phyloP scores from a whole-genome alignment of 78 protist genomes.

The Anaeramoeba flamelloides region DNA sequence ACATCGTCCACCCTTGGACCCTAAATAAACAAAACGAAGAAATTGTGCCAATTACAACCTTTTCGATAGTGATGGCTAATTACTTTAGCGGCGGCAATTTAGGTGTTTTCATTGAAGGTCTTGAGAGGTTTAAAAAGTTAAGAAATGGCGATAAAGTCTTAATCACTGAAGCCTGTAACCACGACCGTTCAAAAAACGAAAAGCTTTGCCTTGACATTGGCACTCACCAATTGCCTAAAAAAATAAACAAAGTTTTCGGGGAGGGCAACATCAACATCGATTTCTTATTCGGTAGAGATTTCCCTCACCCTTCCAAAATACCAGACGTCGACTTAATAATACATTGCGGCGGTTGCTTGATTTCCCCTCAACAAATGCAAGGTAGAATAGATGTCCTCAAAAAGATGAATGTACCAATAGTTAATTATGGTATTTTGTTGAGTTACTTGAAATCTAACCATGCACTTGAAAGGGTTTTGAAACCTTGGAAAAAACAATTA shows the following conservation, averaged over 20 bases:
- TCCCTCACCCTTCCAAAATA: neutral
- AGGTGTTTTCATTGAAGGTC: constrained; percentile 12
- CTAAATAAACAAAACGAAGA: neutral
- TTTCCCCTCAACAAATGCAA: neutral
- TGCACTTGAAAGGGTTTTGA: neutral
- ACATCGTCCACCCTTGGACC: neutral
- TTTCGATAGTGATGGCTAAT: constrained; percentile 22
- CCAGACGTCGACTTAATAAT: neutral
- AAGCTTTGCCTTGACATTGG: constrained; percentile 18
- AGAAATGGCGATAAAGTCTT: constrained; percentile 15
- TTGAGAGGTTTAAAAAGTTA: neutral
- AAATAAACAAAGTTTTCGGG: neutral
- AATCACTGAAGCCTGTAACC: constrained; percentile 27
- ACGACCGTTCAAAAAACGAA: no score
- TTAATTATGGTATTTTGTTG: neutral
- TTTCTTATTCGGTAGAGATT: neutral
- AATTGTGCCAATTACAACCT: constrained; percentile 13
- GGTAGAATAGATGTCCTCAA: neutral
- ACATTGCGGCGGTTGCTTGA: neutral
- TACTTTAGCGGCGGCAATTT: constrained; percentile 14
- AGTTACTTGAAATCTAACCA: neutral
- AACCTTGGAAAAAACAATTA: neutral
- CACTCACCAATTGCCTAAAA: neutral
- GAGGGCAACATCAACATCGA: neutral
- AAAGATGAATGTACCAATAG: neutral